phyloP scores from a whole-genome alignment of 2,329 filamentous ascomycete species.

The Botryotinia convoluta region DNA sequence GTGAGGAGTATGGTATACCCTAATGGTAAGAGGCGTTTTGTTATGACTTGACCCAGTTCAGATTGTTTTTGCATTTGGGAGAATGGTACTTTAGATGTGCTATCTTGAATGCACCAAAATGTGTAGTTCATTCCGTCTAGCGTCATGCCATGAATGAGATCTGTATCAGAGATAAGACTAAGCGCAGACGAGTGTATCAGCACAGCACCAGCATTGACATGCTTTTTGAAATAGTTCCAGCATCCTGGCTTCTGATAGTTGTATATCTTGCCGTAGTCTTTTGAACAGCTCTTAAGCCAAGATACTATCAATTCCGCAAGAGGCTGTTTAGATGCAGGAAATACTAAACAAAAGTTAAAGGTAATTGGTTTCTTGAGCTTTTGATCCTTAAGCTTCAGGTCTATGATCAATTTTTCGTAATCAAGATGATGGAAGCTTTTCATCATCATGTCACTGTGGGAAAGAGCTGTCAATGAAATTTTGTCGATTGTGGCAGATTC shows the following conservation, averaged over 20 bases:
- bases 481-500: not conserved
- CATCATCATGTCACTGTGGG: constrained; percentile 9
- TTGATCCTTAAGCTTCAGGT: not conserved
- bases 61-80: constrained; percentile 17
- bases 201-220: constrained; percentile 26
- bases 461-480: constrained; percentile 1
- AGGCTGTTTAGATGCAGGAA: constrained; percentile 42
- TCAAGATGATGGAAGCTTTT: constrained; percentile 28
- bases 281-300: constrained; percentile 46
- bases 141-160: constrained; percentile 22
- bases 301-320: constrained; percentile 43
- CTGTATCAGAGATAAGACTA: constrained; percentile 26
- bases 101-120: constrained; percentile 36
- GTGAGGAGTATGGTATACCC: constrained; percentile 49
- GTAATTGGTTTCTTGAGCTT: constrained; percentile 22
- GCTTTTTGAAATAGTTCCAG: constrained; percentile 47
- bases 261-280: constrained; percentile 44
- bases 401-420: constrained; percentile 26
- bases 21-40: constrained; percentile 46
- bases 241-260: constrained; percentile 44
- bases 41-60: constrained; percentile 39
- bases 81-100: constrained; percentile 32
- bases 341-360: constrained; percentile 48
- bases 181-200: constrained; percentile 35
- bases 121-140: constrained; percentile 12